Conservation (phyloP, 441 rosid species). For the Populus hybrid region DNA sequence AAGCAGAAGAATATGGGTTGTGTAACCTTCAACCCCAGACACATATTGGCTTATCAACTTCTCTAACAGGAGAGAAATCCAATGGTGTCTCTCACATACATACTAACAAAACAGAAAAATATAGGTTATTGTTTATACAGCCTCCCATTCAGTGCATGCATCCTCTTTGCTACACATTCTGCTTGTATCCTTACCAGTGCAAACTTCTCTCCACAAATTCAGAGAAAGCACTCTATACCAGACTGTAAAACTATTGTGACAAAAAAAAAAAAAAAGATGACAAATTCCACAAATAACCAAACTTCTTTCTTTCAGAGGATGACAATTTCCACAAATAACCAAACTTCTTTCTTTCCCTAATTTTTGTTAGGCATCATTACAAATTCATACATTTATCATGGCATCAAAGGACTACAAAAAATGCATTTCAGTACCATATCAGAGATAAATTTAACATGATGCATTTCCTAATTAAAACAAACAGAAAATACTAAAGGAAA, state of each 20-base stretch:
- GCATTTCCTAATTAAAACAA: background rate
- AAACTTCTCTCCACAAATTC: background rate
- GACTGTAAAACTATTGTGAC: background rate
- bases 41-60: background rate
- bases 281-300: background rate
- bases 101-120: background rate
- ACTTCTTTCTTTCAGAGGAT: background rate
- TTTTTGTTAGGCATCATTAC: background rate
- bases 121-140: background rate
- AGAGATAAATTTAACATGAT: background rate
- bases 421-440: background rate
- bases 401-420: background rate
- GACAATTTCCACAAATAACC: background rate
- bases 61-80: background rate
- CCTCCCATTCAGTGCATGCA: background rate
- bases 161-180: background rate
- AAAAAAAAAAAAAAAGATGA: background rate
- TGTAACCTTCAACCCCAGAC: background rate
- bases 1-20: background rate
- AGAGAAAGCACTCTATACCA: background rate
- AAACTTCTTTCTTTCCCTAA: background rate
- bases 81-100: background rate
- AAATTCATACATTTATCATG: background rate
- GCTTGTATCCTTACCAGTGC: background rate
- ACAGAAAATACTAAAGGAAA: background rate